Conservation (phyloP, 441 rosid species). For the Gossypium schwendimanii region DNA sequence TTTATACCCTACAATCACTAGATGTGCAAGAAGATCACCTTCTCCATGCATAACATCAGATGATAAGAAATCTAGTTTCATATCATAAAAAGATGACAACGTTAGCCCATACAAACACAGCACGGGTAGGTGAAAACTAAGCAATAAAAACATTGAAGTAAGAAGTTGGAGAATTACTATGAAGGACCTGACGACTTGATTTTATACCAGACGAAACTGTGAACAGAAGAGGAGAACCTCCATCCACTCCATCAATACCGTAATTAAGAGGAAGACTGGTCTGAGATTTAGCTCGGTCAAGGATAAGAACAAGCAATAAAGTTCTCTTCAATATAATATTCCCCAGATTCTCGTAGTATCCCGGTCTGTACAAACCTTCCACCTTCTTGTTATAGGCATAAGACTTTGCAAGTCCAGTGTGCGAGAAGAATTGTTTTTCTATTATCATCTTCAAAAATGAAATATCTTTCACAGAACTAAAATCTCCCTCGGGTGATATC, state of each 20-base stretch:
- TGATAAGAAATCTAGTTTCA: conserved; percentile 58
- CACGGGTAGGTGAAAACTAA: not conserved
- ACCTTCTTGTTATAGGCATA: conserved; percentile 90
- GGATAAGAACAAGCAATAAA: conserved; percentile 64
- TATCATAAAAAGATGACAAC: conserved; percentile 23
- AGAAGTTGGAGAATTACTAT: conserved; percentile 39
- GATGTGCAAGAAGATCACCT: conserved; percentile 88
- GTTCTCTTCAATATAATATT: conserved; percentile 72
- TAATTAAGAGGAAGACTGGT: conserved; percentile 67
- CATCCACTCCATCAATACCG: conserved; percentile 90
- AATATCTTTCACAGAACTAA: conserved; percentile 43
- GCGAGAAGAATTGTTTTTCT: conserved; percentile 69
- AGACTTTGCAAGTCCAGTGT: conserved; percentile 59
- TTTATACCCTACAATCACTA: conserved; percentile 67
- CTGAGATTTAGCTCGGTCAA: conserved; percentile 73
- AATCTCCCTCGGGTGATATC: conserved; percentile 38
- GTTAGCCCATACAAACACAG: conserved; percentile 17
- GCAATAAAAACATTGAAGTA: not conserved
- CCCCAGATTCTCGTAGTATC: conserved; percentile 82
- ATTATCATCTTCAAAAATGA: conserved; percentile 72
- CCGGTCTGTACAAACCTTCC: conserved; percentile 82
- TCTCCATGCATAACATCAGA: conserved; percentile 90
- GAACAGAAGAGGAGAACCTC: conserved; percentile 83
- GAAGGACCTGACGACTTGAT: conserved; percentile 67
- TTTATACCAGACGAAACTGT: conserved; percentile 45